Evolutionary conservation across 306 rosid genomes (phyloP), one percentile per base, ranked within the genome.

Genomic region (Glycine latifolia): DNA sequence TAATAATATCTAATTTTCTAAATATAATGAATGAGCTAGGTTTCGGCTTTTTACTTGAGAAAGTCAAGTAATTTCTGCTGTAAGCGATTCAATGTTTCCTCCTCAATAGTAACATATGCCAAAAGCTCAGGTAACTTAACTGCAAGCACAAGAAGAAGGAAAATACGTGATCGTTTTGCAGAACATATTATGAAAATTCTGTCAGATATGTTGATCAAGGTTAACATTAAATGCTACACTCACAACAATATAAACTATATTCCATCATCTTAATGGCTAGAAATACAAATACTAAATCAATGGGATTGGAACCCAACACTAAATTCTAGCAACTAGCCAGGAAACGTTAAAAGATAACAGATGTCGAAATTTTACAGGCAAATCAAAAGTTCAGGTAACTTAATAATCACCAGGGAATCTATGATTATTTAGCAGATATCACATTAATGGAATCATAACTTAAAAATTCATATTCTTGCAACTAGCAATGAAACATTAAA

Each of bases 121-220:
- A 95, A 87, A 82, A 95, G 93, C 92, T 91, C 99, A 8, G 98
- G 99, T 81, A 95, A 84, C 86, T 93, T 95, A 61, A 95, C 99
- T 95, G 96, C 89, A 88, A 84, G 73, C 78, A 85, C 79, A 89
- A 91, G 60, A 85, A 88, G 74, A 73, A 88, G 74, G 65, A 75
- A 39, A 79, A 49, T 66, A 15, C 47, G 73, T 71, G 11, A 73
- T 35, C 56, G 44, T 46, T 75, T 80, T 73, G 58, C 63, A 43
- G 56, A 73, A 67, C 39, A 58, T 60, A 61, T 55, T 69, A 79
- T 39, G 79, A 41, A 60, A 74, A 14, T 47, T 71, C 52, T 7
- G 10, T 54, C 75, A 63, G 84, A 77, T 56, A 78, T 44, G 44
- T 76, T 47, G 81, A 82, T 79, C 84, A 80, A 3, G 53, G 26